Base-by-base conservation (phyloP, 495 filamentous ascomycete species). In the Aspergillus asperescens region DNA sequence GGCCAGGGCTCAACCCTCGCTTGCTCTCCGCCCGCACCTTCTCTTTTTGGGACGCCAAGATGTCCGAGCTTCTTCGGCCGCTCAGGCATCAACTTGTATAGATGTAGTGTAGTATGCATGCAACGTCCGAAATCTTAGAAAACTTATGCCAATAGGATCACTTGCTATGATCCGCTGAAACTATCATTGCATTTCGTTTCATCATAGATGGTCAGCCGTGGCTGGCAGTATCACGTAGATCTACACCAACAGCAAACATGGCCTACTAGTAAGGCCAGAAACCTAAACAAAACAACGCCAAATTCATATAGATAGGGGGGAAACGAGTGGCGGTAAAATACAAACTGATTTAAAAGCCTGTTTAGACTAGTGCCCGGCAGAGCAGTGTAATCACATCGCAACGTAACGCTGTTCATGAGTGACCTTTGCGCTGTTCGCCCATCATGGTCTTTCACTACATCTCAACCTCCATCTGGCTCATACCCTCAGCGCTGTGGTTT, bases 1-100 rank as follows among this genome's bases (percentile, higher is more conserved):
- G 63, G 67, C 48, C 59, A 71, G 69, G 72, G 70, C 65, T 72
- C 61, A 68, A 67, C 67, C 67, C 68, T 75, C 69, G 69, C 69
- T 71, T 74, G 68, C 57, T 54, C 37, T 54, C 31, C 48, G 15
- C 55, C 41, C 56, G 54, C 62, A 55, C 64, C 38, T 59, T 63
- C 15, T 65, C 60, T 5, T 4, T 46, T 60, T 7, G 31, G 16
- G n/a, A 38, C 25, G 43, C 48, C 49, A 48, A 38, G 38, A 19
- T 19, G 13, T 35, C 38, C 10, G 45, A 45, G 24, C 15, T 29
- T 31, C 20, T 29, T 44, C 29, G 53, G 55, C 58, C 56, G 44
- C 1, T 13, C 46, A 61, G 58, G 56, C 52, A 43, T 20, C 16
- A 34, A 62, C 10, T n/a, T 49, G 43, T 38, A 49, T 39, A 49